phyloP scores from a whole-genome alignment of 2,329 filamentous ascomycete species.

The Aspergillus costaricaensis region DNA sequence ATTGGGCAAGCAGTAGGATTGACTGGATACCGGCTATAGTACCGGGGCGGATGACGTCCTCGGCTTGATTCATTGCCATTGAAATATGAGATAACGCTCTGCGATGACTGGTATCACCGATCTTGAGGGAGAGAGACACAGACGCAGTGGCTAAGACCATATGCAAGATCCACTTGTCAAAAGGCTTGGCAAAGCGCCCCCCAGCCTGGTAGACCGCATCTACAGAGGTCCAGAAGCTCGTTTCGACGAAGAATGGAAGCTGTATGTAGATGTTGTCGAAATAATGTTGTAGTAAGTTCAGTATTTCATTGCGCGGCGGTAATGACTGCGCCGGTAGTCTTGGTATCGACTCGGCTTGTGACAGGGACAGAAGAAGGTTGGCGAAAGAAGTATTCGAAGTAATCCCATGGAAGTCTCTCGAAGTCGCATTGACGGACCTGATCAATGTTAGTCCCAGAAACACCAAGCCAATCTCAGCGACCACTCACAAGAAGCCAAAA shows the following conservation, averaged over 20 bases:
- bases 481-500: conserved; percentile 79
- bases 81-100: conserved; percentile 62
- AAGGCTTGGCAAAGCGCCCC: conserved; percentile 60
- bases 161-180: conserved; percentile 83
- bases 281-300: conserved; percentile 76
- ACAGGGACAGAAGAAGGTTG: conserved; percentile 80
- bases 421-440: conserved; percentile 91
- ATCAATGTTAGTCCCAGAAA: conserved; percentile 18
- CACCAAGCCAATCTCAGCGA: conserved; percentile 1
- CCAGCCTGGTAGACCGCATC: conserved; percentile 78
- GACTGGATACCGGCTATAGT: conserved; percentile 85
- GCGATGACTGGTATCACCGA: conserved; percentile 64
- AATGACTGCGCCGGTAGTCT: conserved; percentile 61
- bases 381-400: conserved; percentile 90
- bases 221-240: conserved; percentile 72
- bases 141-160: conserved; percentile 87
- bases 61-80: conserved; percentile 73
- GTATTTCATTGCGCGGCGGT: conserved; percentile 70
- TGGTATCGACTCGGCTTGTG: conserved; percentile 71
- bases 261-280: conserved; percentile 78
- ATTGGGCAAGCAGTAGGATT: conserved; percentile 80
- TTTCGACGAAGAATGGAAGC: conserved; percentile 81
- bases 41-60: conserved; percentile 81
- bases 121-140: conserved; percentile 68
- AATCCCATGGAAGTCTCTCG: conserved; percentile 88